Evolutionary conservation across 495 filamentous ascomycete species (phyloP), one percentile per base, ranked within the genome.

Genomic region (Xylona heveae): DNA sequence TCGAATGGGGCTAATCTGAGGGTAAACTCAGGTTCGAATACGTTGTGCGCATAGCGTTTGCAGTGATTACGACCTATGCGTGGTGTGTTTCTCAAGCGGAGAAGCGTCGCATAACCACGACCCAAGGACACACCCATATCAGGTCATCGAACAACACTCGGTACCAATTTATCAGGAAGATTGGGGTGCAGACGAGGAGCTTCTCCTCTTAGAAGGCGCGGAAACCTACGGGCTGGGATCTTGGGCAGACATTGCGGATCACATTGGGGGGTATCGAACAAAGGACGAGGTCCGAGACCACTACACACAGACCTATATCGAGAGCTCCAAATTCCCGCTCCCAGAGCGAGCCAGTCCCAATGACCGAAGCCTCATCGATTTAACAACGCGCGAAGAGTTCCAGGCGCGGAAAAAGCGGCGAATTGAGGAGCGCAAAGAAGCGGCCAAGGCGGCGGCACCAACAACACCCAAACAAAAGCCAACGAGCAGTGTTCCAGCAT

Each of bases 221-320:
- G 90, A 99, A 49, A 91, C 78, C 36, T 99, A 99, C 48, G 88
- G 88, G 0, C 58, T 99, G 28, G 88, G 88, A 5, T 93, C 83
- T 4, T 99, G 88, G 88, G 81, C 82, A 14, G 88, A 99, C 46
- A 84, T 99, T 33, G 84, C 88, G 21, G 84, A 99, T 45, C 88
- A 99, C 48, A 94, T 99, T 36, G 88, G 88, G 10, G 88, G 88
- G 12, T 94, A 76, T 42, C 73, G 88, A 27, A 71, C 67, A 36
- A 99, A 92, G 49, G 85, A 94, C 38, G 88, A 99, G 47, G 90
- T 95, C 13, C 64, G 78, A 19, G 74, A 91, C 35, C 88, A 99
- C 42, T 99, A 95, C 43, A 63, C 82, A 40, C 64, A 78, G 34
- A 83, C 78, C 10, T 99, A 88, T 39, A 57, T 99, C 34, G 59